Percentiles rank a stretch among this genome's conserved stretches.
Evolutionary conservation across 2,329 filamentous ascomycete species (phyloP).

Genomic region (Aureobasidium zeae): DNA sequence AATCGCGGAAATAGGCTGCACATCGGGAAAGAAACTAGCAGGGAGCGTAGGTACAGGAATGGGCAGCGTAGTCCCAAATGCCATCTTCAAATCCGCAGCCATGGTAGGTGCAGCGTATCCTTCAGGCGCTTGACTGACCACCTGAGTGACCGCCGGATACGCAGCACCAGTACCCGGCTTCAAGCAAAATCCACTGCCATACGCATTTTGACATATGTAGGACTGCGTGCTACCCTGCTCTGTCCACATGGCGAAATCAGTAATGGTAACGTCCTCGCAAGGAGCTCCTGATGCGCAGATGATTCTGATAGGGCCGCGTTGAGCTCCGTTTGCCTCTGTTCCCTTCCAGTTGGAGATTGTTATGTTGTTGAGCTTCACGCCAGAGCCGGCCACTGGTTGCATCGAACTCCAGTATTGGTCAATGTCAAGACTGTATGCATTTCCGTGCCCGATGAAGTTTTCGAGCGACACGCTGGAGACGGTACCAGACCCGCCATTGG

Average conservation of each 20-base stretch:
- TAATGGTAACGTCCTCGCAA: slow-evolving; percentile 44
- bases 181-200: slow-evolving; percentile 41
- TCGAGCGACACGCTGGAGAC: slow-evolving; percentile 44
- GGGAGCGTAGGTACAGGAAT: slow-evolving; percentile 37
- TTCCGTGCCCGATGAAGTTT: slow-evolving; percentile 52
- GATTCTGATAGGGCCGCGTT: slow-evolving; percentile 46
- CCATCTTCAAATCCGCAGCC: slow-evolving; percentile 26
- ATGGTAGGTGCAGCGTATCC: slow-evolving; percentile 33
- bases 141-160: slow-evolving; percentile 30
- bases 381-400: slow-evolving; percentile 36
- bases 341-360: slow-evolving; percentile 49
- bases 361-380: slow-evolving; percentile 46
- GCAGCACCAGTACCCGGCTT: slow-evolving; percentile 24
- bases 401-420: slow-evolving; percentile 46
- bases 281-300: slow-evolving; percentile 43
- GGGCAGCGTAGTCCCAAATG: slow-evolving; percentile 27
- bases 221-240: slow-evolving; percentile 33
- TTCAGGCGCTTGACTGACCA: slow-evolving; percentile 29
- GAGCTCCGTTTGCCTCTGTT: slow-evolving; percentile 40
- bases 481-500: slow-evolving; percentile 47
- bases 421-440: slow-evolving; percentile 50
- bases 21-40: slow-evolving; percentile 33
- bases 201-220: slow-evolving; percentile 43
- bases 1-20: slow-evolving; percentile 2
- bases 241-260: slow-evolving; percentile 46